Percentiles rank a stretch among this genome's conserved stretches.
Evolutionary conservation across 306 rosid species (phyloP).

Genomic region (Biancaea sappan): DNA sequence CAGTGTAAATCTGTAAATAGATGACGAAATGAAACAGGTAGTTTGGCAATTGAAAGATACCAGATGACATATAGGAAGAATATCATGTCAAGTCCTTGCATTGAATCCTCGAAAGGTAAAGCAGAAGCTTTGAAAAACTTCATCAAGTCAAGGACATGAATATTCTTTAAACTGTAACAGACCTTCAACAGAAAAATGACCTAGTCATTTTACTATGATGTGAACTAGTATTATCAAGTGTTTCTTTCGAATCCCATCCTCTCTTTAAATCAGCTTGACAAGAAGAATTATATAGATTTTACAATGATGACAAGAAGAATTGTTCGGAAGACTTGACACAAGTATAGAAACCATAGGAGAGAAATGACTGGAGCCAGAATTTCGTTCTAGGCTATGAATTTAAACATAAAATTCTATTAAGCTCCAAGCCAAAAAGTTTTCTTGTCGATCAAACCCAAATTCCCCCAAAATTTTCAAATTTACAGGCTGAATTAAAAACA

Average conservation of each 20-base stretch:
- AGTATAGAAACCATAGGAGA: neutral
- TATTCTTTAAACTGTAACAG: neutral
- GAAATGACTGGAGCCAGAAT: neutral
- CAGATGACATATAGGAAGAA: neutral
- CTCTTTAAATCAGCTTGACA: too few species aligned
- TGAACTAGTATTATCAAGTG: neutral
- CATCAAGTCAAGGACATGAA: neutral
- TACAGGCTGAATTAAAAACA: conserved; percentile 18
- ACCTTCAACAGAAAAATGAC: neutral
- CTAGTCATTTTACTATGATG: neutral
- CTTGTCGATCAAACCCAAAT: conserved; percentile 5
- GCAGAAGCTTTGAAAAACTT: neutral
- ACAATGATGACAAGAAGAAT: neutral
- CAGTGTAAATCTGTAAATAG: neutral
- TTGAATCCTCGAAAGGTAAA: neutral
- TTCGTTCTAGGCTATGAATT: neutral
- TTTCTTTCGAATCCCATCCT: neutral
- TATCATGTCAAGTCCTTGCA: conserved; percentile 3
- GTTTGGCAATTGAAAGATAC: neutral
- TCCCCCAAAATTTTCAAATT: neutral
- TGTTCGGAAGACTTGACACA: neutral
- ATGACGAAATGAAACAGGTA: neutral
- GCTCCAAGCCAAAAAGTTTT: neutral
- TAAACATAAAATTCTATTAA: conserved; percentile 8
- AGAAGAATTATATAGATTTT: neutral